Evolutionary conservation across 176 grass and related monocot genomes (phyloP), one percentile per base, ranked within the genome.

Genomic region (Eragrostis nindensis): DNA sequence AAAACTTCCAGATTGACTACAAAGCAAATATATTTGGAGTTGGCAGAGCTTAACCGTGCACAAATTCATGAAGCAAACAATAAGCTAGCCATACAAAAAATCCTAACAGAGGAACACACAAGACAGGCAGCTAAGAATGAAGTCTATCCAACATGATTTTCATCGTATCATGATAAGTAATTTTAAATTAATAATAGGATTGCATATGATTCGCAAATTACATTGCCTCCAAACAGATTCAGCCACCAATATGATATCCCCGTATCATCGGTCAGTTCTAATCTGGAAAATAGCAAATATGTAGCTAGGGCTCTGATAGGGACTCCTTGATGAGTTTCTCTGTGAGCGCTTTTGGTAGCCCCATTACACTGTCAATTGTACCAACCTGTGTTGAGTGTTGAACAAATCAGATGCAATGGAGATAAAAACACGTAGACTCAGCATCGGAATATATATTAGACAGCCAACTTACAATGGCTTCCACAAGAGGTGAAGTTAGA

Each of bases 311-410:
- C 72, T 87, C 75, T 47, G 89, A 50, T 64, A 98, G 73, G 64
- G 90, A 93, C 14, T 93, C 90, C 43, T 84, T 85, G 71, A 98
- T 98, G 18, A 98, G 90, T 82, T 80, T 89, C 74, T 94, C 86
- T 1, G 95, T 94, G 36, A 98, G 95, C n/a, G 75, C 88, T 80
- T 94, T 98, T 1, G 95, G 90, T 41, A 98, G 90, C 39, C 88
- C 95, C 95, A 98, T 98, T 57, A 94, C 87, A 62, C 95, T 94
- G 62, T 98, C 95, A 44, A 98, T 89, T 42, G 92, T 98, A 36
- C 95, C 92, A 11, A 98, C 90, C 95, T 98, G 62, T 49, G 82
- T 50, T 78, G 13, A 68, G 11, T 36, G 30, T 15, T 4, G 46
- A 38, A 44, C 6, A 7, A 7, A 62, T 73, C 42, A 80, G 64